phyloP scores from a whole-genome alignment of 192 early-diverging fungal genomes.

The Geosiphon pyriformis region DNA sequence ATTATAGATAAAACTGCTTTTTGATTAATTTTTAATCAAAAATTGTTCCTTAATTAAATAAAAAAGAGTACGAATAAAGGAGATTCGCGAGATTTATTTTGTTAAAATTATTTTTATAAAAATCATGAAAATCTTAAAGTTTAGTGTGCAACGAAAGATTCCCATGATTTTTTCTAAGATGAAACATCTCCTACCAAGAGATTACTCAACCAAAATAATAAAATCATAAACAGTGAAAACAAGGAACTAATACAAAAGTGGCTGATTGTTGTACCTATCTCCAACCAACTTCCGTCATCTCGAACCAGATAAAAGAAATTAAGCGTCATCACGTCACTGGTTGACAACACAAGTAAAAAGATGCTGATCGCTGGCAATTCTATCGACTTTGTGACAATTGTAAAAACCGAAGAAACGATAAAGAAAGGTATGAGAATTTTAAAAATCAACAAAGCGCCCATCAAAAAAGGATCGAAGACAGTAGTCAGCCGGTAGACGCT shows the following conservation, averaged over 20 bases:
- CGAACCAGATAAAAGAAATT: slow-evolving; percentile 94
- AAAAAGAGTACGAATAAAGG: no score
- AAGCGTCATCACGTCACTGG: slow-evolving; percentile 89
- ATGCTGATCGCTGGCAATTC: slow-evolving; percentile 81
- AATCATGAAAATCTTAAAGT: no score
- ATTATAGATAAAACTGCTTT: no score
- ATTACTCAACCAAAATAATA: slow-evolving; percentile 77
- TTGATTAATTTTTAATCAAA: no score
- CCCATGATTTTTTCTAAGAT: no score
- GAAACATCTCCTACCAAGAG: slow-evolving; percentile 41
- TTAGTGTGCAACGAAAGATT: no score
- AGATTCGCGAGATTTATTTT: no score
- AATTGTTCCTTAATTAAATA: no score
- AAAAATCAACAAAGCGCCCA: slow-evolving; percentile 77
- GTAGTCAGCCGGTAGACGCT: slow-evolving; percentile 88
- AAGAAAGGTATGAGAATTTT: slow-evolving; percentile 96
- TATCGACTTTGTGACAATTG: slow-evolving; percentile 68
- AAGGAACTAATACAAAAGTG: slow-evolving; percentile 92
- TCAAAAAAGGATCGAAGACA: slow-evolving; percentile 85
- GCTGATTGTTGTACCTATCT: slow-evolving; percentile 94
- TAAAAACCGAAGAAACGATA: slow-evolving; percentile 77
- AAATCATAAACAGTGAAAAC: slow-evolving; percentile 88
- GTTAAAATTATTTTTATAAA: no score
- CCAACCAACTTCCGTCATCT: slow-evolving; percentile 91
- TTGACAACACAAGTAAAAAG: slow-evolving; percentile 80